phyloP scores from a whole-genome alignment of 2,329 filamentous ascomycete genomes.

The Fusarium illudens region DNA sequence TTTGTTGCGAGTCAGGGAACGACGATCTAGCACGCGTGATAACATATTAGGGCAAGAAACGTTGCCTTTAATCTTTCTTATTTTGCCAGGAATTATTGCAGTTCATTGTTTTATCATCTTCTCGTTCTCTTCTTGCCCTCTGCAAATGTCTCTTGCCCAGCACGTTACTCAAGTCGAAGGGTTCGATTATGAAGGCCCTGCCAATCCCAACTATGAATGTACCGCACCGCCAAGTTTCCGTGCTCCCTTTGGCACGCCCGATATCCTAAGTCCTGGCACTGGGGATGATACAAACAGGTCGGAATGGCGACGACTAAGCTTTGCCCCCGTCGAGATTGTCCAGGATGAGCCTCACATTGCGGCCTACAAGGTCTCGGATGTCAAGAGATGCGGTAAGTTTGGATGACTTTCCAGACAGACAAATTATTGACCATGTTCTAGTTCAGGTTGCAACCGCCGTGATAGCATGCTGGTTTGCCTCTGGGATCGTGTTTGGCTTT shows the following conservation, averaged over 20 bases:
- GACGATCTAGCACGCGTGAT: neutral
- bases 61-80: neutral
- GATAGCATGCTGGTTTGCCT: slow-evolving; percentile 77
- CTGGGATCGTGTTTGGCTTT: slow-evolving; percentile 84
- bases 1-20: neutral
- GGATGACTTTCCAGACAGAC: neutral
- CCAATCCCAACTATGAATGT: slow-evolving; percentile 30
- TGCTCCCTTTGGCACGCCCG: neutral
- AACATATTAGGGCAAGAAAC: neutral
- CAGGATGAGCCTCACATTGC: slow-evolving; percentile 41
- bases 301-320: slow-evolving; percentile 42
- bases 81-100: neutral
- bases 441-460: slow-evolving; percentile 75
- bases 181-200: slow-evolving; percentile 50
- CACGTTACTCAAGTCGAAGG: slow-evolving; percentile 53
- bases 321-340: slow-evolving; percentile 39
- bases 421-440: slow-evolving; percentile 43
- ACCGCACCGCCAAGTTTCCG: neutral
- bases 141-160: slow-evolving; percentile 53
- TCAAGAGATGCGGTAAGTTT: slow-evolving; percentile 39
- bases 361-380: slow-evolving; percentile 45
- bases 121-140: neutral
- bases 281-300: slow-evolving; percentile 19
- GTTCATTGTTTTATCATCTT: neutral
- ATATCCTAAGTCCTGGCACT: neutral